Percentiles rank a stretch among this genome's conserved stretches.
These are phyloP conservation scores for Colletotrichum truncatum DNA, from an alignment of 2,329 filamentous ascomycete species.

Conservation along the genomic window DNA sequence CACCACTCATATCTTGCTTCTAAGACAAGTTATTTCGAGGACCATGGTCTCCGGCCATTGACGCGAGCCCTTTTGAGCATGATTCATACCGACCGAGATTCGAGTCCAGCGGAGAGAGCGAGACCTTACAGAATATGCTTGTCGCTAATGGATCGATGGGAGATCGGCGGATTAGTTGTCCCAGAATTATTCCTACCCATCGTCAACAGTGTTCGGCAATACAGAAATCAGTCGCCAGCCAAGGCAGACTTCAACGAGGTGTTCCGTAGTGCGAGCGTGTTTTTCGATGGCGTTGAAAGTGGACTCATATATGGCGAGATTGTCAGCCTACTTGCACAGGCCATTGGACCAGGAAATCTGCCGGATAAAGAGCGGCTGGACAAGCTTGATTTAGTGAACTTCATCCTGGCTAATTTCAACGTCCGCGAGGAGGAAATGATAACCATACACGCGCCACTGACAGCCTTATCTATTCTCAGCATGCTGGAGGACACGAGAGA, in stretches of 20 bases:
- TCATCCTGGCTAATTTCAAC: conserved; percentile 90
- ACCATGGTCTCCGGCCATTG: conserved; percentile 78
- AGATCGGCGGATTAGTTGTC: conserved; percentile 90
- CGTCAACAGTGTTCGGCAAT: conserved; percentile 80
- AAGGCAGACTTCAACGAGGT: conserved; percentile 85
- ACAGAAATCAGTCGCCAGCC: conserved; percentile 71
- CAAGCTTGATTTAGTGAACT: conserved; percentile 78
- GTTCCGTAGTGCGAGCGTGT: conserved; percentile 89
- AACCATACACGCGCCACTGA: conserved; percentile 81
- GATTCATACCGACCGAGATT: conserved; percentile 66
- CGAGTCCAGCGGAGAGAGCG: conserved; percentile 73
- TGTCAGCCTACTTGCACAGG: conserved; percentile 70
- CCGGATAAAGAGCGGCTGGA: conserved; percentile 60
- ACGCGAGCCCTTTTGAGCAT: conserved; percentile 79
- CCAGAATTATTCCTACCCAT: conserved; percentile 89
- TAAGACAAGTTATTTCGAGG: conserved; percentile 83
- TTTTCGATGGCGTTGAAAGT: conserved; percentile 97
- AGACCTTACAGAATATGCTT: conserved; percentile 91
- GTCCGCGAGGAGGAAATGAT: conserved; percentile 97
- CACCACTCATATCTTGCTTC: conserved; percentile 59
- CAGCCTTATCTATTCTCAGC: conserved; percentile 70
- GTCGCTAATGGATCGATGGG: conserved; percentile 98
- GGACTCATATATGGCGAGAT: conserved; percentile 91
- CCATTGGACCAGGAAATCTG: conserved; percentile 59
- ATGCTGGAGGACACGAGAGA: conserved; percentile 66